Conservation (phyloP, 495 filamentous ascomycete species). For the Penicillium pulvis region DNA sequence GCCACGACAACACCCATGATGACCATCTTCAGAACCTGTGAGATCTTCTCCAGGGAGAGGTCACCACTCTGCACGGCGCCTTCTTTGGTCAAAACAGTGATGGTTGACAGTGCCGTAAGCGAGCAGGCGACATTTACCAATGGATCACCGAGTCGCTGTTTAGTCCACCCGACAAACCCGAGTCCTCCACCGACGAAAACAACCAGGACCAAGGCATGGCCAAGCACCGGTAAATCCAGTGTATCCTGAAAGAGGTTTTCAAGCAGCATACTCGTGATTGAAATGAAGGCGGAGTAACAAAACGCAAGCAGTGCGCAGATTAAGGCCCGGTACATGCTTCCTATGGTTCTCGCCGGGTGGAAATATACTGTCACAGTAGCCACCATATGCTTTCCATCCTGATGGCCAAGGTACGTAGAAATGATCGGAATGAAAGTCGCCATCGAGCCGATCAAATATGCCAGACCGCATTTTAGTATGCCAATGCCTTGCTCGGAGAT, state of each 20-base stretch:
- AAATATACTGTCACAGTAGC: conserved; percentile 94
- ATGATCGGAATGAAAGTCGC: conserved; percentile 81
- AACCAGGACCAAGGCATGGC: conserved; percentile 78
- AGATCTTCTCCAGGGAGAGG: conserved; percentile 79
- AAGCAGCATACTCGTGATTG: conserved; percentile 83
- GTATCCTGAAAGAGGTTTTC: conserved; percentile 72
- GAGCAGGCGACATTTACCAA: conserved; percentile 91
- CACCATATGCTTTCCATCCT: conserved; percentile 96
- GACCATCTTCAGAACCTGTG: conserved; percentile 88
- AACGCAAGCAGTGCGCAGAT: conserved; percentile 83
- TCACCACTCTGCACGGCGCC: conserved; percentile 78
- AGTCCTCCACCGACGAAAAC: conserved; percentile 89
- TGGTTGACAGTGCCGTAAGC: conserved; percentile 85
- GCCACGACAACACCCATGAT: conserved; percentile 79
- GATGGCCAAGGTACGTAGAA: conserved; percentile 71
- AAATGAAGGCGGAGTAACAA: conserved; percentile 77
- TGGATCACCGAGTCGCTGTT: conserved; percentile 82
- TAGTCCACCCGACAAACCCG: conserved; percentile 90
- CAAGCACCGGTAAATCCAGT: conserved; percentile 64
- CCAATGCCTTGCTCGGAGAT: conserved; percentile 65
- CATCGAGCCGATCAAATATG: conserved; percentile 85
- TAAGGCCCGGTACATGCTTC: conserved; percentile 88
- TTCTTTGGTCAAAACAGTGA: conserved; percentile 91
- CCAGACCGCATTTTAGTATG: conserved; percentile 90
- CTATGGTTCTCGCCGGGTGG: conserved; percentile 87